Conservation (phyloP, 2,329 filamentous ascomycete species). For the Fonsecaea pedrosoi region DNA sequence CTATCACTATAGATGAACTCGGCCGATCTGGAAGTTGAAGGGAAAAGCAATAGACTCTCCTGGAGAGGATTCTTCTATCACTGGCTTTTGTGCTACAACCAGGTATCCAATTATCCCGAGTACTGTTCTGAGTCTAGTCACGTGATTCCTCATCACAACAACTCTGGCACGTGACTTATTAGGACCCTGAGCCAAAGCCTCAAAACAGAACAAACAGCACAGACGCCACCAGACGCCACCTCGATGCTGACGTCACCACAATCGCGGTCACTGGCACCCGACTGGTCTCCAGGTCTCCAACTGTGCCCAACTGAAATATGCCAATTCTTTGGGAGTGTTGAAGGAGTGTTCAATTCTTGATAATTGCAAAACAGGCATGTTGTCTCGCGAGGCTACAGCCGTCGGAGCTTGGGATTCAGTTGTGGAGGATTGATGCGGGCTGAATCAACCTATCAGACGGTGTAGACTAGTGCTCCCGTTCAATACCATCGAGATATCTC, state of each 20-base stretch:
- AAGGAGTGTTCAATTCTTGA: background rate
- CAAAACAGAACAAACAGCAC: background rate
- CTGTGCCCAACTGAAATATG: background rate
- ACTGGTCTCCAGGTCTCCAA: background rate
- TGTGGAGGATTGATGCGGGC: background rate
- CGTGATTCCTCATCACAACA: too few species aligned
- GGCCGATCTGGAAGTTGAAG: background rate
- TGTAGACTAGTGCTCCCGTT: background rate
- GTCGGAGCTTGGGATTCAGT: background rate
- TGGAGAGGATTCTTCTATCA: background rate
- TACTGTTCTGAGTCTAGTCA: background rate
- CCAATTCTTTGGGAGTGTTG: background rate
- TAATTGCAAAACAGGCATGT: background rate
- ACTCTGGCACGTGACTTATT: background rate
- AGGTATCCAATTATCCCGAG: background rate
- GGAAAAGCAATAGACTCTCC: background rate
- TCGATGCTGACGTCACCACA: background rate
- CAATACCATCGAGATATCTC: background rate
- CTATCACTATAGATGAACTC: background rate
- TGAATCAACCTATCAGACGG: background rate
- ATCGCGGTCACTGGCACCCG: background rate
- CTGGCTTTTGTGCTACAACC: background rate
- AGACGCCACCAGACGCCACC: background rate
- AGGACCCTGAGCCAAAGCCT: background rate
- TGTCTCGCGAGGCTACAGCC: background rate